Percentiles rank a stretch among this genome's conserved stretches.
Conservation (phyloP, 257 asterid species). For the Primulina tabacum region DNA sequence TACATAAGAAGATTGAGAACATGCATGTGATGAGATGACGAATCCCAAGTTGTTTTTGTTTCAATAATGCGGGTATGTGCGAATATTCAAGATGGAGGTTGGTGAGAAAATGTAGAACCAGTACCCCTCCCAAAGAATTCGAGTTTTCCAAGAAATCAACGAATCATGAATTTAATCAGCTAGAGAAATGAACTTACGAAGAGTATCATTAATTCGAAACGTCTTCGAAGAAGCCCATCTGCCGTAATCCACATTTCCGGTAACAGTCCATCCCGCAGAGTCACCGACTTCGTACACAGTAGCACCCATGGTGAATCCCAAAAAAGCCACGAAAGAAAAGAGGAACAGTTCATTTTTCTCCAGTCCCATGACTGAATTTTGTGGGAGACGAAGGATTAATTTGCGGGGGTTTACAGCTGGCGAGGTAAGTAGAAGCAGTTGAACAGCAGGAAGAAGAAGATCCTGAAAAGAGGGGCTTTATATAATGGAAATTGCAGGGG, state of each 20-base stretch:
- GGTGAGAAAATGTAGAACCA: neutral
- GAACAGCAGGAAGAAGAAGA: neutral
- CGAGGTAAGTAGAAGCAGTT: neutral
- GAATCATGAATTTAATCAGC: neutral
- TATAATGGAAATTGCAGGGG: neutral
- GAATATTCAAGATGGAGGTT: neutral
- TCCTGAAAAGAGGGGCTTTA: neutral
- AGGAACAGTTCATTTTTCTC: slow-evolving; percentile 23
- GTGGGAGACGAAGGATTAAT: slow-evolving; percentile 15
- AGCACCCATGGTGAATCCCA: slow-evolving; percentile 18
- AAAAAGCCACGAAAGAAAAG: slow-evolving; percentile 19
- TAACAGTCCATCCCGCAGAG: slow-evolving; percentile 45
- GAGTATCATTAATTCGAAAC: slow-evolving; percentile 41
- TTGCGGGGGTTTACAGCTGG: neutral
- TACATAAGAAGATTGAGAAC: neutral
- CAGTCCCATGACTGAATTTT: slow-evolving; percentile 36
- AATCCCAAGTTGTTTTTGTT: no score
- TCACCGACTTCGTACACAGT: slow-evolving; percentile 54
- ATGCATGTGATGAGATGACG: neutral
- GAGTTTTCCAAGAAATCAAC: neutral
- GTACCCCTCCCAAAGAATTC: no score
- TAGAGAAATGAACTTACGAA: slow-evolving; percentile 31
- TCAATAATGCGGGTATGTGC: no score
- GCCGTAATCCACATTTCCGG: slow-evolving; percentile 42
- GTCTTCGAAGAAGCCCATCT: slow-evolving; percentile 50